Conservation (phyloP, 257 asterid genomes). For the Solanum pimpinellifolium region DNA sequence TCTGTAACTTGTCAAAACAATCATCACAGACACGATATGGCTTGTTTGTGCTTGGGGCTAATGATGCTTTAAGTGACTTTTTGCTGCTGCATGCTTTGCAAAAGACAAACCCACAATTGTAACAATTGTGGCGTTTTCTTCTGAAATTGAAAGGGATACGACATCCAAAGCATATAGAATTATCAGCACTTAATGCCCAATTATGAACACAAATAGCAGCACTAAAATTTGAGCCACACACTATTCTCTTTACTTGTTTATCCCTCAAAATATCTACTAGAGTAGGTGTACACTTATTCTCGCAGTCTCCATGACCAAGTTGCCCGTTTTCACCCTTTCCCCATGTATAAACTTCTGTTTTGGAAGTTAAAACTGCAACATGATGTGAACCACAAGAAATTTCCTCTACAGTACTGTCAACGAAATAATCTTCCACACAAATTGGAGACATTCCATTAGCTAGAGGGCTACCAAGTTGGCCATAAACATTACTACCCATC, state of each 20-base stretch:
- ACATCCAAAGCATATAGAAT: slow-evolving; percentile 65
- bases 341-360: slow-evolving; percentile 80
- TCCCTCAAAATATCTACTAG: slow-evolving; percentile 55
- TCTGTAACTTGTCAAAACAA: slow-evolving; percentile 61
- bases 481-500: slow-evolving; percentile 46
- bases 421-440: slow-evolving; percentile 33
- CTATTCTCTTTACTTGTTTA: slow-evolving; percentile 59
- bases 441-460: slow-evolving; percentile 35
- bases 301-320: slow-evolving; percentile 65
- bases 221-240: slow-evolving; percentile 69
- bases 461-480: slow-evolving; percentile 24
- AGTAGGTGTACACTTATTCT: slow-evolving; percentile 45
- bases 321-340: slow-evolving; percentile 80
- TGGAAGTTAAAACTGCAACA: slow-evolving; percentile 57
- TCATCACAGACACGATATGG: slow-evolving; percentile 95
- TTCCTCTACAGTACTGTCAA: slow-evolving; percentile 50
- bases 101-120: slow-evolving; percentile 84
- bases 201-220: slow-evolving; percentile 73
- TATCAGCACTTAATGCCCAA: slow-evolving; percentile 59
- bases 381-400: slow-evolving; percentile 81
- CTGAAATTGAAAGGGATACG: slow-evolving; percentile 59
- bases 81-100: slow-evolving; percentile 64
- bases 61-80: slow-evolving; percentile 63
- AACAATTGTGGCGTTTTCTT: slow-evolving; percentile 84
- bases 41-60: slow-evolving; percentile 67